Conservation (phyloP, 1,284 basidiomycete species). For the Earliella scabrosa region DNA sequence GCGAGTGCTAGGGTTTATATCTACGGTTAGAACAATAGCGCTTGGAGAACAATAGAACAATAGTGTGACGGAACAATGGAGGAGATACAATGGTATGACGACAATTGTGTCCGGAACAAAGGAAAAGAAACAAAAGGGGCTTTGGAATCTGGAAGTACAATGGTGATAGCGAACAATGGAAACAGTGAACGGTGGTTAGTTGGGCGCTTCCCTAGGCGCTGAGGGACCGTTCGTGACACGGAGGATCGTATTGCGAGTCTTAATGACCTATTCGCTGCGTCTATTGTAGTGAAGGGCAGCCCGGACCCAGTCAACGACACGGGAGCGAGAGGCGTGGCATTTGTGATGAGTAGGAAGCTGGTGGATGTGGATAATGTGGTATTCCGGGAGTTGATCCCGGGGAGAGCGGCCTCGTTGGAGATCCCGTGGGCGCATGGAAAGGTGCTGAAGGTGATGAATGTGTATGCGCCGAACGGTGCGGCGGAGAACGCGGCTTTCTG, state of each 20-base stretch:
- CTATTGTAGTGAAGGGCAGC: background rate
- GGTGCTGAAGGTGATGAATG: background rate
- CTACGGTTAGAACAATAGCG: too few relatives aligned
- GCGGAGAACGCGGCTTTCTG: background rate
- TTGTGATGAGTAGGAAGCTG: background rate
- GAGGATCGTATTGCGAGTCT: background rate
- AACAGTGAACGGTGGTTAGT: too few relatives aligned
- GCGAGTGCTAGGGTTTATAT: too few relatives aligned
- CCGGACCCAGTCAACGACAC: background rate
- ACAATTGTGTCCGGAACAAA: too few relatives aligned
- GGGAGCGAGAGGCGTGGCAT: conserved; percentile 1
- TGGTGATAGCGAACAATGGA: too few relatives aligned
- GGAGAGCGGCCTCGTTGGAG: background rate
- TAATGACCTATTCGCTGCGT: background rate
- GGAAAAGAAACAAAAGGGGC: too few relatives aligned
- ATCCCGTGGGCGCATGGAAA: background rate
- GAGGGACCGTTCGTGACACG: too few relatives aligned
- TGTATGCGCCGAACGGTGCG: background rate
- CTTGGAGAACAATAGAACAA: too few relatives aligned
- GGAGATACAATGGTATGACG: too few relatives aligned
- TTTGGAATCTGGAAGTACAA: too few relatives aligned
- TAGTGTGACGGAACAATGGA: too few relatives aligned
- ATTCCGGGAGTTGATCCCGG: background rate
- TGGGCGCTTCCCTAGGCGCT: too few relatives aligned
- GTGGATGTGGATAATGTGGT: background rate